These are phyloP conservation scores for Persicaria maculosa DNA, from an alignment of 148 eudicot genomes.

Conservation along the genomic window DNA sequence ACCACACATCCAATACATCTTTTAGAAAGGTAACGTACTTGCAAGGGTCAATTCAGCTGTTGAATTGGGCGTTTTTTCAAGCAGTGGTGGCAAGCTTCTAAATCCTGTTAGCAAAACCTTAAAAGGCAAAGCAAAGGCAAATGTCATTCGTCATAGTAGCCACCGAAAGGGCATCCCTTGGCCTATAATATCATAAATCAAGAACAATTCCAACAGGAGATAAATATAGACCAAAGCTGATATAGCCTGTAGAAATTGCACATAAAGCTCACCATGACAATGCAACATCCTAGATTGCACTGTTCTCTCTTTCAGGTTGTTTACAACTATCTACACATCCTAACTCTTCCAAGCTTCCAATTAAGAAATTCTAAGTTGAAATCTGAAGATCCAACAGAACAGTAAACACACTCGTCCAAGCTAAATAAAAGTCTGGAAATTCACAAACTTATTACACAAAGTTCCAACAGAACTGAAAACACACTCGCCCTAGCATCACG, in stretches of 20 bases:
- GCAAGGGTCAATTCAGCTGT: slow-evolving; percentile 72
- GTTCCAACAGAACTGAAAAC: slow-evolving; percentile 1
- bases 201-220: background rate
- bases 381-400: background rate
- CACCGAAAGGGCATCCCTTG: background rate
- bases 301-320: background rate
- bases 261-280: background rate
- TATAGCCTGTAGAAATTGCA: background rate
- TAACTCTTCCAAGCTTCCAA: background rate
- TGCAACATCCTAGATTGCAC: background rate
- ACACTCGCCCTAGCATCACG: background rate
- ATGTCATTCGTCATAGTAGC: background rate
- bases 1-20: background rate
- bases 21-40: slow-evolving; percentile 32
- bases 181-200: background rate
- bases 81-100: slow-evolving; percentile 80
- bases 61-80: slow-evolving; percentile 66
- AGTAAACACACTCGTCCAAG: background rate
- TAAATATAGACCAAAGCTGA: background rate
- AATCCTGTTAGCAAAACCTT: slow-evolving; percentile 66
- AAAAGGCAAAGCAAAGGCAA: slow-evolving; percentile 13
- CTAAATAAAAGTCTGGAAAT: background rate
- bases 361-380: background rate
- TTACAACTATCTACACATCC: background rate
- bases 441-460: background rate